Base-by-base conservation (phyloP, 1,284 basidiomycete genomes). In the Vanrija sp. region DNA sequence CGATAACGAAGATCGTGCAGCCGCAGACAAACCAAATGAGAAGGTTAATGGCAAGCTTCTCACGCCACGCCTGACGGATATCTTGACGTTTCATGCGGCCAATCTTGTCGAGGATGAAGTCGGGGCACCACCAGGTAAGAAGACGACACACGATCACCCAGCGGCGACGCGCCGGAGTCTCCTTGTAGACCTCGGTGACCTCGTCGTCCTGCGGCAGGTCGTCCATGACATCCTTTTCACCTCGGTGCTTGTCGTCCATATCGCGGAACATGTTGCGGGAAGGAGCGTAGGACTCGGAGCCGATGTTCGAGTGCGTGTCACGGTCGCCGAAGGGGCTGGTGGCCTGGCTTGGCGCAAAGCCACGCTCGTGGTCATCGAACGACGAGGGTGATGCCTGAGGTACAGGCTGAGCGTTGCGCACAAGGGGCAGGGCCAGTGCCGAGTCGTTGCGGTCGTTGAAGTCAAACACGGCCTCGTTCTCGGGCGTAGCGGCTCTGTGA, bases 1-100 rank as follows among this genome's bases (percentile, higher is more conserved):
- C 91, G 66, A 98, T 95, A 69, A 98, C 88, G 74, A 98, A 98
- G 55, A 95, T 82, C 3, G 92, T 87, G 66, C 85, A 86, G 21
- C 77, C 86, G 69, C 93, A 98, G 51, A 91, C 81, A 71, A 97
- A 87, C 94, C 94, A 98, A 69, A 98, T 98, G 77, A 98, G 82
- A 59, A 96, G 77, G 78, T 98, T 98, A 75, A 98, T 85, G 4
- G 94, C 90, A 1, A 98, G 81, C 79, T 98, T 98, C 78, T 98
- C 95, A 64, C 94, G 81, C 95, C 94, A 98, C 0, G 95, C 95
- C 78, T 98, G 93, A 43, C 89, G 86, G 42, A 98, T 83, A 68
- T 98, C 96, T 59, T 88, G 78, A 12, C 94, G 86, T 79, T 97
- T 97, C 89, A 98, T 93, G 21, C 90, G 83, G 1, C 90, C 90